phyloP scores from a whole-genome alignment of 2,329 filamentous ascomycete species.

The Exophiala sp. region DNA sequence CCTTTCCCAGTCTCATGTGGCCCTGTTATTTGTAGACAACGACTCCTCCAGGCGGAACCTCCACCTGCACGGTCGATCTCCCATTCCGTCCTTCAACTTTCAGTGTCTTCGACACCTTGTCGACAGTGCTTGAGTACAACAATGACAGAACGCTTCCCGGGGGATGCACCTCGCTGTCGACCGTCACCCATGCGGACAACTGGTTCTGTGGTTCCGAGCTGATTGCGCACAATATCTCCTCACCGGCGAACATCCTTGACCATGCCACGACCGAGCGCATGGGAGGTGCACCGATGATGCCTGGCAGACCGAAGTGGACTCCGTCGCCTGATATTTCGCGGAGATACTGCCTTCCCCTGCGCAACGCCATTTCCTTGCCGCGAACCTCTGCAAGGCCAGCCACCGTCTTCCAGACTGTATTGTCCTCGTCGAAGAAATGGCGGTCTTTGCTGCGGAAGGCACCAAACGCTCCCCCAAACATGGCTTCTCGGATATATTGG shows the following conservation, averaged over 20 bases:
- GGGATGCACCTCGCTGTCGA: slow-evolving; percentile 10
- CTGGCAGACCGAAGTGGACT: slow-evolving; percentile 9
- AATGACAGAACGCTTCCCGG: background rate
- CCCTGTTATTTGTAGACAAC: slow-evolving; percentile 8
- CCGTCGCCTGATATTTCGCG: slow-evolving; percentile 15
- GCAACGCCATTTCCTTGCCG: slow-evolving; percentile 9
- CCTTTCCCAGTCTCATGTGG: too few relatives aligned
- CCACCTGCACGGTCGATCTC: slow-evolving; percentile 4
- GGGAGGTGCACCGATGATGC: background rate
- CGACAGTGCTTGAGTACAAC: background rate
- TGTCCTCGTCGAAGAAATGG: slow-evolving; percentile 15
- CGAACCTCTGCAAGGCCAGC: slow-evolving; percentile 7
- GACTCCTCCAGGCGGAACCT: slow-evolving; percentile 5
- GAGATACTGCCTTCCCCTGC: slow-evolving; percentile 15
- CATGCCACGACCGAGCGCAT: slow-evolving; percentile 13
- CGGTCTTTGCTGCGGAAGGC: slow-evolving; percentile 12
- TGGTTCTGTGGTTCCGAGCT: slow-evolving; percentile 1
- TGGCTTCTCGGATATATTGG: slow-evolving; percentile 15
- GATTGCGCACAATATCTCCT: slow-evolving; percentile 15
- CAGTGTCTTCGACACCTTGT: background rate
- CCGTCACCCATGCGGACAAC: slow-evolving; percentile 11
- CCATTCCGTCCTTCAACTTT: slow-evolving; percentile 4
- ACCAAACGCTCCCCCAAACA: slow-evolving; percentile 16
- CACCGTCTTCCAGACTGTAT: slow-evolving; percentile 3
- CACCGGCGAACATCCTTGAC: slow-evolving; percentile 10